Evolutionary conservation across 495 filamentous ascomycete species (phyloP).

Genomic region (Penicillium arizonense): DNA sequence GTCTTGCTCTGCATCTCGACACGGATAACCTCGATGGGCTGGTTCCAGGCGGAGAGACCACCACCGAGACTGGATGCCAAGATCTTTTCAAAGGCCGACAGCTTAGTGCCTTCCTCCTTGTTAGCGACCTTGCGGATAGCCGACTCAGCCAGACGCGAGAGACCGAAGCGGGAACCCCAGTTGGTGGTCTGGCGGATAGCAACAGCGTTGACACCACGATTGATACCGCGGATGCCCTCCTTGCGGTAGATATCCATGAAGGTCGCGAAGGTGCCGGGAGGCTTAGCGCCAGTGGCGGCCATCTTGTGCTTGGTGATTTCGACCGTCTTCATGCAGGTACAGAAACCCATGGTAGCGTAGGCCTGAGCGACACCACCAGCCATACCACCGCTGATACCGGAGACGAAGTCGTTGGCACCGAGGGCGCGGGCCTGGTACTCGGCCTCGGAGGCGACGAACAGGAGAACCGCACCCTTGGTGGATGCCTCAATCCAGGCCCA

Average conservation of each 20-base stretch:
- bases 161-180: constrained; percentile 95
- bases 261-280: constrained; percentile 82
- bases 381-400: constrained; percentile 90
- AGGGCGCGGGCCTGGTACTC: constrained; percentile 83
- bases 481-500: constrained; percentile 99
- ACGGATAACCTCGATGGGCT: constrained; percentile 98
- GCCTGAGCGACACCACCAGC: constrained; percentile 93
- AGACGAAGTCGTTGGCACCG: constrained; percentile 81
- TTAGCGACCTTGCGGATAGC: constrained; percentile 77
- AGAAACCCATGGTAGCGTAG: constrained; percentile 99
- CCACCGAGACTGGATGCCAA: constrained; percentile 83
- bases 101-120: constrained; percentile 76
- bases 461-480: constrained; percentile 97
- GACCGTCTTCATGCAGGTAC: constrained; percentile 99
- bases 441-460: constrained; percentile 98
- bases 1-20: constrained; percentile 99
- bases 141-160: constrained; percentile 84
- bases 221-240: constrained; percentile 95
- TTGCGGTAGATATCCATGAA: constrained; percentile 97
- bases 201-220: constrained; percentile 96
- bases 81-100: constrained; percentile 84
- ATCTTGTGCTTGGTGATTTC: constrained; percentile 99
- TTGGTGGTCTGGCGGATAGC: constrained; percentile 99
- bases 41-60: constrained; percentile 96
- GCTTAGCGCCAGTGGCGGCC: constrained; percentile 76